These are phyloP conservation scores for Aspergillus homomorphus DNA, from an alignment of 495 filamentous ascomycete genomes.

Conservation along the genomic window DNA sequence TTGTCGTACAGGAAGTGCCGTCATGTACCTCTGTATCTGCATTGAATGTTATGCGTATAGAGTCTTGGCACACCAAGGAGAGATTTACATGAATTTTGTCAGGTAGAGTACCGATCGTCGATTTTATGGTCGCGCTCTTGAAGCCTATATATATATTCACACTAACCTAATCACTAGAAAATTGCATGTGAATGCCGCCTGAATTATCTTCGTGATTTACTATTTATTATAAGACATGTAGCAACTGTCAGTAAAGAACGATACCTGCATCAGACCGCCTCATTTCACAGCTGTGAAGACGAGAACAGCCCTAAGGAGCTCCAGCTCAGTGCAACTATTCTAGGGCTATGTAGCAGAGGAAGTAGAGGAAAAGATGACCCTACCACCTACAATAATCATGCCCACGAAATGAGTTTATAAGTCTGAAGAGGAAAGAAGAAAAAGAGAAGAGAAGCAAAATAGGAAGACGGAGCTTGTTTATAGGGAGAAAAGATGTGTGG, in stretches of 20 bases:
- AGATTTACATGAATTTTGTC: no score
- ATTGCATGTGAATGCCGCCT: no score
- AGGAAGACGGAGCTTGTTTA: constrained; percentile 23
- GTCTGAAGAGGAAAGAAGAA: constrained; percentile 47
- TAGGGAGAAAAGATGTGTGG: constrained; percentile 16
- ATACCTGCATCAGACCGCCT: constrained; percentile 20
- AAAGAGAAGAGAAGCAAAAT: constrained; percentile 41
- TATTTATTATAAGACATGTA: constrained; percentile 11
- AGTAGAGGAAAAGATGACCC: constrained; percentile 39
- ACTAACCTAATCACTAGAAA: no score
- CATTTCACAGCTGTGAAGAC: constrained; percentile 9
- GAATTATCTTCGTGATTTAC: not conserved
- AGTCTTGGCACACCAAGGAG: no score
- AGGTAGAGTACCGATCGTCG: no score
- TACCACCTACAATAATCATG: constrained; percentile 88
- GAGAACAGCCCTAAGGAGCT: constrained; percentile 50
- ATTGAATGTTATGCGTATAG: no score
- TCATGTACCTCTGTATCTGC: no score
- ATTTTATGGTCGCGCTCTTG: no score
- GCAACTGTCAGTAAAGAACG: constrained; percentile 28
- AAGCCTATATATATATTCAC: no score
- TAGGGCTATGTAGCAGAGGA: constrained; percentile 66
- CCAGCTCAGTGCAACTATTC: constrained; percentile 66
- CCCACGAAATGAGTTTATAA: constrained; percentile 50
- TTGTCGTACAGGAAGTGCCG: no score